Conservation (phyloP, 164 flowering plant genomes). For the Magnolia changhungtana region DNA sequence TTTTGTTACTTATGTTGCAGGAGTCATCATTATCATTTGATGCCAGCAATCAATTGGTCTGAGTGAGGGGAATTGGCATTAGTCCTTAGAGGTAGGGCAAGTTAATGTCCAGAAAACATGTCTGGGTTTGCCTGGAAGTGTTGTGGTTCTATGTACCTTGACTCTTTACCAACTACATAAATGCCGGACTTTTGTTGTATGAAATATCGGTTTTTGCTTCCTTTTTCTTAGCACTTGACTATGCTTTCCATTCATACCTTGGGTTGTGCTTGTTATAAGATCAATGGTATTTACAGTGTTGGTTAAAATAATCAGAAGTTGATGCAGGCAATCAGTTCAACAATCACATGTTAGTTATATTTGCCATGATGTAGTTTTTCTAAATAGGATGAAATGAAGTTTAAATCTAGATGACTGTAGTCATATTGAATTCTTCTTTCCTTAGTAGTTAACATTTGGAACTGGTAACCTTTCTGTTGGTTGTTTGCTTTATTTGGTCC, state of each 20-base stretch:
- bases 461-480: neutral
- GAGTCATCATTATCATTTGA: no score
- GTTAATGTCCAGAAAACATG: neutral
- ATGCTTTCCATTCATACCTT: no score
- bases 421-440: neutral
- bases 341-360: neutral
- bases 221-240: neutral
- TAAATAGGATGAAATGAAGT: neutral
- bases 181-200: neutral
- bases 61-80: no score
- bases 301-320: neutral
- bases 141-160: neutral
- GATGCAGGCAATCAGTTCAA: neutral
- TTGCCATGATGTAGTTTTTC: no score
- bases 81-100: neutral
- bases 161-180: neutral
- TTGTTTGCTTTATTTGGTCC: neutral
- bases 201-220: neutral
- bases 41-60: no score
- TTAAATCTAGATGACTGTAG: neutral
- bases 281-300: no score
- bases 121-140: neutral
- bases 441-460: neutral
- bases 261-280: no score
- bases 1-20: no score